Base-by-base conservation (phyloP, 306 rosid genomes). In the Rosa persica region DNA sequence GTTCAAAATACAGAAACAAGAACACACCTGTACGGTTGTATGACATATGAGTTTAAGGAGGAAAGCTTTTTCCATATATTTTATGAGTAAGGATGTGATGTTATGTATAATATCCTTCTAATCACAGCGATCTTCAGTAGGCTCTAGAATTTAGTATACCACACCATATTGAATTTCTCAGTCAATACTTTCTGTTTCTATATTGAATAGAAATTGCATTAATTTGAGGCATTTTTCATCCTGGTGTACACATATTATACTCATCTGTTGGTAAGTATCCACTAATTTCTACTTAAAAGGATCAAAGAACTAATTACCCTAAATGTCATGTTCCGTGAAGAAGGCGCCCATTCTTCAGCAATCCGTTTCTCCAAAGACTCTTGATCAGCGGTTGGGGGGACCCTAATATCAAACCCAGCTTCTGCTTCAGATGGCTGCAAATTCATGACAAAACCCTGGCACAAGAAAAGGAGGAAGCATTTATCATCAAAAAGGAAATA, bases 351-450 rank as follows among this genome's bases (percentile, higher is more conserved):
- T 76, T 79, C 83, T 75, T 79, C 83, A 5, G 78, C 81, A 51
- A 75, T 75, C 39, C 86, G 61, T 71, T 40, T 83, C 69, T 83
- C 83, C 86, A 83, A 36, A 44, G 75, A 62, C 57, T 69, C 70
- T 8, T 44, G 67, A 82, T 93, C 89, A 30, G 85, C 85, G 46
- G 85, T 95, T 39, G 99, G 99, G 47, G 99, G 97, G 78, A 95
- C 81, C 83, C 99, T 86, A 71, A 95, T 72, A 75, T 92, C 99
- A 79, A 95, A 89, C 75, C 99, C 99, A 73, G 98, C 99, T 86
- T 95, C 97, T 3, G 97, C 99, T 89, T 92, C 98, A 58, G 98
- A 95, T 46, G 98, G 98, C 87, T 95, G 98, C 86, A 95, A 72
- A 84, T 95, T 95, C 98, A 95, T 95, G 70, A 95, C 98, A 87